Evolutionary conservation across 306 rosid species (phyloP).

Genomic region (Boehmeria nivea): DNA sequence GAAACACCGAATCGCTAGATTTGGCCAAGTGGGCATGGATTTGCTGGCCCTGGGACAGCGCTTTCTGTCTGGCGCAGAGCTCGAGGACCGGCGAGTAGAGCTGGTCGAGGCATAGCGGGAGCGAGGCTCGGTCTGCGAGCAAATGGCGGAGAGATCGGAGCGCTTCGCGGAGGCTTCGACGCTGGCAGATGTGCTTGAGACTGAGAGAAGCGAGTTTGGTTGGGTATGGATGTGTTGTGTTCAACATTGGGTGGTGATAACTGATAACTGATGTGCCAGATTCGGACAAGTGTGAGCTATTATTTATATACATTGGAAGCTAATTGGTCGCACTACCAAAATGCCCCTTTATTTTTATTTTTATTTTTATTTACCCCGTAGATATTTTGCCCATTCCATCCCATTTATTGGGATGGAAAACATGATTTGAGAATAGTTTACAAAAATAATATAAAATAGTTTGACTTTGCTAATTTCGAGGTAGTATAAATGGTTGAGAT

Average conservation of each 20-base stretch:
- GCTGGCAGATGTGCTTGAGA: conserved; percentile 20
- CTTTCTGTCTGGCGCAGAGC: conserved; percentile 43
- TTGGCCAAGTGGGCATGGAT: conserved; percentile 56
- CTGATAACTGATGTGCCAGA: no score
- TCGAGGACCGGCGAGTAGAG: conserved; percentile 53
- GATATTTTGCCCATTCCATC: no score
- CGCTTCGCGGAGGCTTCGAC: conserved; percentile 32
- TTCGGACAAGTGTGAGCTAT: conserved; percentile 1
- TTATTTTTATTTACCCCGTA: no score
- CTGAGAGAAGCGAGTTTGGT: conserved; percentile 23
- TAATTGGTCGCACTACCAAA: no score
- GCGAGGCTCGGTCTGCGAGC: conserved; percentile 11
- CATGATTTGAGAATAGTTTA: no score
- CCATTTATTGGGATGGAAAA: no score
- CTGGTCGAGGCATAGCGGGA: conserved; percentile 26
- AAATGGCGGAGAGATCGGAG: conserved; percentile 31
- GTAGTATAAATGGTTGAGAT: no score
- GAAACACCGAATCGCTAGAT: conserved; percentile 36
- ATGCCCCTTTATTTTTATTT: no score
- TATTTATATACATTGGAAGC: no score
- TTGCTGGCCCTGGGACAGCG: conserved; percentile 50
- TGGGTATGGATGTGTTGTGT: conserved; percentile 9
- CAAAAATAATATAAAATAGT: no score
- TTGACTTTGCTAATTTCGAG: no score
- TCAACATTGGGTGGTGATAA: conserved; percentile 7